Evolutionary conservation across 108 stramenopile genomes (phyloP).

Genomic region (Cyclostephanos invisitatus): DNA sequence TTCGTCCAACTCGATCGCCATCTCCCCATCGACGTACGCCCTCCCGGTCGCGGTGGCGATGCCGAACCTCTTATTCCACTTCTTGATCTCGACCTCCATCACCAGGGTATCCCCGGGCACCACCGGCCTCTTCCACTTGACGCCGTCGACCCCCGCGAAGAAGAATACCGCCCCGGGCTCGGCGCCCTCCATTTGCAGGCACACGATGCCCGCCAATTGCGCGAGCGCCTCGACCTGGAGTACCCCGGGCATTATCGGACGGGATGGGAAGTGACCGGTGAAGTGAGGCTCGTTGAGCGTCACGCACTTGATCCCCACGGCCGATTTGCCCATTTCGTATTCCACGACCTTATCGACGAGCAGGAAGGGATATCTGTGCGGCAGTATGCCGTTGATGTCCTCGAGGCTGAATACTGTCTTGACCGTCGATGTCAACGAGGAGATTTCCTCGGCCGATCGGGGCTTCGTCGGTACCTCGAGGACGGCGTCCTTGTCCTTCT

Average conservation of each 20-base stretch:
- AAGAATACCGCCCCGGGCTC: conserved; percentile 91
- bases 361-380: conserved; percentile 93
- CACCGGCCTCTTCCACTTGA: conserved; percentile 98
- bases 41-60: conserved; percentile 85
- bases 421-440: conserved; percentile 65
- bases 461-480: conserved; percentile 14
- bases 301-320: conserved; percentile 95
- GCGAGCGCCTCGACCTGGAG: conserved; percentile 97
- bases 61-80: conserved; percentile 87
- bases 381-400: conserved; percentile 90
- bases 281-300: conserved; percentile 98
- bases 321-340: conserved; percentile 90
- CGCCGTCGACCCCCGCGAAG: conserved; percentile 96
- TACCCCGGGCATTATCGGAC: conserved; percentile 98
- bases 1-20: conserved; percentile 82
- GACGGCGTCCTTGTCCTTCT: conserved; percentile 22
- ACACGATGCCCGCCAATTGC: conserved; percentile 94
- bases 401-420: conserved; percentile 84
- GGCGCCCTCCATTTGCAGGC: conserved; percentile 86
- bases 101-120: conserved; percentile 94
- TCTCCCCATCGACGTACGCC: conserved; percentile 86
- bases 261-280: conserved; percentile 96
- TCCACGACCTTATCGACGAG: conserved; percentile 92
- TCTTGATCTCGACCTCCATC: conserved; percentile 94
- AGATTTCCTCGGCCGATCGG: conserved; percentile 65